Base-by-base conservation (phyloP, 2,329 filamentous ascomycete species). In the Colletotrichum lentis region DNA sequence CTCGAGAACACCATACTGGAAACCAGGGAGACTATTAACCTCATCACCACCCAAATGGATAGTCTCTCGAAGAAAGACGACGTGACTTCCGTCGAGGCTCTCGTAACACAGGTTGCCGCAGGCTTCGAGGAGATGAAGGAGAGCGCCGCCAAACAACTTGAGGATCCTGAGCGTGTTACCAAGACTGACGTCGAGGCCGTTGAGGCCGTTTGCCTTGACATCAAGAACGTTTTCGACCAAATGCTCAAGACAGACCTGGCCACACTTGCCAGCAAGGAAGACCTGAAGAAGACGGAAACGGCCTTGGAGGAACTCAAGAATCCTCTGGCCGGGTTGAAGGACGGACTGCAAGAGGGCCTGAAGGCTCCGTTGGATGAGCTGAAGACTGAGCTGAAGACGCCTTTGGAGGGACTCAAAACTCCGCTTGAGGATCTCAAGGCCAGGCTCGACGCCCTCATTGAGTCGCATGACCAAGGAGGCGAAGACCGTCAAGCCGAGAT, bases 401-500 rank as follows among this genome's bases (percentile, higher is more conserved):
- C 64, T 71, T 76, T 96, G 73, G 88, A 89, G 72, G 85, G 85
- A 41, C 81, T 96, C 16, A 86, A 89, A 59, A 85, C 87, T 22
- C 84, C 91, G 66, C 82, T 94, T 67, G 87, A 67, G 14, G 67
- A 62, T 27, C 86, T 91, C 75, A 89, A 88, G 73, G 86, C 50
- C 22, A 60, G 84, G 71, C 80, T 90, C 20, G 86, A 90, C 41
- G 80, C 83, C 3, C 90, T 94, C 63, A 89, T 91, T 54, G 90
- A 92, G 50, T 83, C 91, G 27, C 93, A 90, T 18, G 88, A 89
- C 2, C 93, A 93, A 78, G 90, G 91, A 0, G 90, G 96, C 53
- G 93, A 96, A 61, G 91, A 95, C 67, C 91, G 93, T 31, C 93
- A 95, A 74, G 87, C 90, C 52, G 95, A 97, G 77, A 93, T 93